These are phyloP conservation scores for Cladosporium velox DNA, from an alignment of 2,329 filamentous ascomycete species.

Conservation along the genomic window DNA sequence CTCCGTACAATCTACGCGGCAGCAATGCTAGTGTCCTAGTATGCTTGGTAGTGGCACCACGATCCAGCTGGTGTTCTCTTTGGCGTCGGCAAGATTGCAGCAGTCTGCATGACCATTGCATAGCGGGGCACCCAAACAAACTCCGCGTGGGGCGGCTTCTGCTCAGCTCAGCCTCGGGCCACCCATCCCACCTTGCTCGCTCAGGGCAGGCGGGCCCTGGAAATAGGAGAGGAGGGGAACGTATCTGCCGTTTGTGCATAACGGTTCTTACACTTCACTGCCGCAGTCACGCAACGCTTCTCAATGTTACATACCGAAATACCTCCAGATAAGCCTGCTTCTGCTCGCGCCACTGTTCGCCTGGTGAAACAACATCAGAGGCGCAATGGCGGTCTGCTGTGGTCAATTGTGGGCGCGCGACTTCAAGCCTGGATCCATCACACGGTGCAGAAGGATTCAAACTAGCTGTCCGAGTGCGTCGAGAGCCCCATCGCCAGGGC, in stretches of 20 bases:
- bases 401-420: background rate
- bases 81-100: conserved; percentile 4
- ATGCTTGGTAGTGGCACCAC: background rate
- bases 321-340: background rate
- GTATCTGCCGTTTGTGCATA: background rate
- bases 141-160: background rate
- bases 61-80: background rate
- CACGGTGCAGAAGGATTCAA: conserved; percentile 17
- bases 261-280: background rate
- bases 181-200: background rate
- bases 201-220: background rate
- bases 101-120: conserved; percentile 4
- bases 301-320: background rate
- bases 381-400: conserved; percentile 5
- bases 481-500: conserved; percentile 1
- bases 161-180: background rate
- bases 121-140: background rate
- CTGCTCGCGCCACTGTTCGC: background rate
- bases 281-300: background rate
- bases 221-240: background rate
- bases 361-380: background rate
- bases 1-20: background rate
- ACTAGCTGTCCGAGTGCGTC: background rate
- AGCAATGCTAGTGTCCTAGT: conserved; percentile 1
- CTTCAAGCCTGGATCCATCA: conserved; percentile 5